A percentile compares a stretch with the other conserved stretches of the same genome.
phyloP scores from a whole-genome alignment of 2,329 filamentous ascomycete species.

The Trichoderma citrinoviride region DNA sequence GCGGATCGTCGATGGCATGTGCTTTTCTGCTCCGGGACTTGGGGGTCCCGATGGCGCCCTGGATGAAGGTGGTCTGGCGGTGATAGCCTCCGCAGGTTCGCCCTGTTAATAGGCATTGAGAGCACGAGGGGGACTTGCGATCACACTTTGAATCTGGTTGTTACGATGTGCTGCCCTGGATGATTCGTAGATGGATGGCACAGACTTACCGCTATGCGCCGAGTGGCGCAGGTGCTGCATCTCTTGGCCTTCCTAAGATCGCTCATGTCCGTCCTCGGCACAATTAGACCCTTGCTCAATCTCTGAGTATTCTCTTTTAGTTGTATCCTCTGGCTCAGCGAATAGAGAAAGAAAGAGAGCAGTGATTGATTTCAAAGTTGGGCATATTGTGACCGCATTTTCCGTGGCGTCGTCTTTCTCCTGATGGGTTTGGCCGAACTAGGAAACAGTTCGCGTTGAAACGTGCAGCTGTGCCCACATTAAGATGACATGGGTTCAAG shows the following conservation, averaged over 20 bases:
- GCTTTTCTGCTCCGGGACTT: not conserved
- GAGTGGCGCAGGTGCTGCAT: not conserved
- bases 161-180: not conserved
- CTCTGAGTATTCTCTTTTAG: not conserved
- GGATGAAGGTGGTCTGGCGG: not conserved
- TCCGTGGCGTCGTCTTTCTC: not conserved
- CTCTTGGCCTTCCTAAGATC: not conserved
- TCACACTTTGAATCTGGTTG: not conserved
- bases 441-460: not conserved
- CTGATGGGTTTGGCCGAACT: not conserved
- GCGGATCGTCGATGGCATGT: not conserved
- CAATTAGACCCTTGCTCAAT: not conserved
- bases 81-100: not conserved
- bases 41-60: not conserved
- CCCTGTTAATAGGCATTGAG: not conserved
- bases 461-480: not conserved
- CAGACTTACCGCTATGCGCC: not conserved
- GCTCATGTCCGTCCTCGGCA: not conserved
- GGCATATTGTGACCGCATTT: not conserved
- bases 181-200: slow-evolving; percentile 10
- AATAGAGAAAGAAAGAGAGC: too few relatives aligned
- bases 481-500: not conserved
- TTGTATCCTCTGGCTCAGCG: not conserved
- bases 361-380: not conserved
- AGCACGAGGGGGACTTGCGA: not conserved